Percentiles rank a stretch among this genome's conserved stretches.
These are phyloP conservation scores for Austroboletus novae-zelandiae DNA, from an alignment of 1,284 basidiomycete genomes.

Conservation along the genomic window DNA sequence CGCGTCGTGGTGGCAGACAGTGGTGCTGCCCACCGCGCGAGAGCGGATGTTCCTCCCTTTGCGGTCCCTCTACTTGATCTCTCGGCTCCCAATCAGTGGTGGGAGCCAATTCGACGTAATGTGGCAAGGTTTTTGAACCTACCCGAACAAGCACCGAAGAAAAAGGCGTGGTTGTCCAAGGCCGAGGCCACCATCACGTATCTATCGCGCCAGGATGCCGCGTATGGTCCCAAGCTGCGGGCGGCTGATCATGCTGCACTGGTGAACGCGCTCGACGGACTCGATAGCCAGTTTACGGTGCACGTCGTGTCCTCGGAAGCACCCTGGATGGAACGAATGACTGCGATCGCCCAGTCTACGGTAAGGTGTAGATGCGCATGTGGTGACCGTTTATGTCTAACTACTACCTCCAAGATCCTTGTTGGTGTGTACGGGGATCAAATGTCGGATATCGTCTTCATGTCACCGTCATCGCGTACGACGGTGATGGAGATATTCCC, in stretches of 20 bases:
- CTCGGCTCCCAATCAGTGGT: slow-evolving; percentile 61
- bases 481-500: slow-evolving; percentile 82
- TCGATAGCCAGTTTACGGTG: slow-evolving; percentile 63
- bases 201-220: slow-evolving; percentile 60
- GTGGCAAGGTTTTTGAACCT: slow-evolving; percentile 52
- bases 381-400: background rate
- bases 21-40: slow-evolving; percentile 52
- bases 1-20: slow-evolving; percentile 76
- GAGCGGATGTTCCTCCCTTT: slow-evolving; percentile 39
- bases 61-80: slow-evolving; percentile 62
- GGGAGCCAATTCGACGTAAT: slow-evolving; percentile 62
- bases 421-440: slow-evolving; percentile 72
- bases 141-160: slow-evolving; percentile 30
- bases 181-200: slow-evolving; percentile 66
- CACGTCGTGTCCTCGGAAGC: slow-evolving; percentile 57
- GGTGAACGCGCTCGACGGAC: slow-evolving; percentile 45
- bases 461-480: slow-evolving; percentile 57
- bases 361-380: slow-evolving; percentile 40
- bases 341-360: slow-evolving; percentile 68
- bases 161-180: slow-evolving; percentile 21
- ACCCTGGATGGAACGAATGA: slow-evolving; percentile 59
- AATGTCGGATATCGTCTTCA: slow-evolving; percentile 70
- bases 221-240: slow-evolving; percentile 41
- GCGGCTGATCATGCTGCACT: slow-evolving; percentile 52
- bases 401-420: slow-evolving; percentile 48